A percentile compares a stretch with the other conserved stretches of the same genome.
Conservation (phyloP, 441 rosid species). For the Oxalis stricta region DNA sequence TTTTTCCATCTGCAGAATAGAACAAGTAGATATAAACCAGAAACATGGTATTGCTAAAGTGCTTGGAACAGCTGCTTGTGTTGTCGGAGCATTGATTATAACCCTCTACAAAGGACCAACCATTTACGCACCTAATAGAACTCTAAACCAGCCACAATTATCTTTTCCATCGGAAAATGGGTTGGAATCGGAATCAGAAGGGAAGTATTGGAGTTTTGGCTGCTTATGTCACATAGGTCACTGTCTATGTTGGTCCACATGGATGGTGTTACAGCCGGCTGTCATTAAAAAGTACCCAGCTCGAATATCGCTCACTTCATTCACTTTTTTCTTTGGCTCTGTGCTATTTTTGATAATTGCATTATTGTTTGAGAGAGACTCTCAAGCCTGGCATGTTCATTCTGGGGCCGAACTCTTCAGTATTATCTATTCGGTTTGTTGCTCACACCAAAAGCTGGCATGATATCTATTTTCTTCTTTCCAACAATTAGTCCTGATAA, state of each 20-base stretch:
- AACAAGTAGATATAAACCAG: constrained; percentile 41
- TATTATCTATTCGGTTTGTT: constrained; percentile 49
- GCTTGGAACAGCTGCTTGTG: constrained; percentile 55
- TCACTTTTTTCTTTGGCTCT: constrained; percentile 53
- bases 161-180: constrained; percentile 20
- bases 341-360: constrained; percentile 52
- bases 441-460: neutral
- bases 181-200: too few relatives aligned
- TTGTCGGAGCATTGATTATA: constrained; percentile 61
- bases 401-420: constrained; percentile 38
- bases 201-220: constrained; percentile 61
- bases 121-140: constrained; percentile 31
- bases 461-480: too few relatives aligned
- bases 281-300: constrained; percentile 76
- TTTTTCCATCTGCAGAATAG: constrained; percentile 38
- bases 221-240: constrained; percentile 67
- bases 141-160: constrained; percentile 2
- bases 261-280: constrained; percentile 78
- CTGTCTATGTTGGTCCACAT: constrained; percentile 76
- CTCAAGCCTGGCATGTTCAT: constrained; percentile 42
- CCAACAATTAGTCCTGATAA: too few relatives aligned
- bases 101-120: constrained; percentile 70
- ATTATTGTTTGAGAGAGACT: constrained; percentile 43
- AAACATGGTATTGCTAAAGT: constrained; percentile 70
- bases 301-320: constrained; percentile 63